A percentile compares a stretch with the other conserved stretches of the same genome.
These are phyloP conservation scores for Ustilago nuda DNA, from an alignment of 1,284 basidiomycete genomes.

Conservation along the genomic window DNA sequence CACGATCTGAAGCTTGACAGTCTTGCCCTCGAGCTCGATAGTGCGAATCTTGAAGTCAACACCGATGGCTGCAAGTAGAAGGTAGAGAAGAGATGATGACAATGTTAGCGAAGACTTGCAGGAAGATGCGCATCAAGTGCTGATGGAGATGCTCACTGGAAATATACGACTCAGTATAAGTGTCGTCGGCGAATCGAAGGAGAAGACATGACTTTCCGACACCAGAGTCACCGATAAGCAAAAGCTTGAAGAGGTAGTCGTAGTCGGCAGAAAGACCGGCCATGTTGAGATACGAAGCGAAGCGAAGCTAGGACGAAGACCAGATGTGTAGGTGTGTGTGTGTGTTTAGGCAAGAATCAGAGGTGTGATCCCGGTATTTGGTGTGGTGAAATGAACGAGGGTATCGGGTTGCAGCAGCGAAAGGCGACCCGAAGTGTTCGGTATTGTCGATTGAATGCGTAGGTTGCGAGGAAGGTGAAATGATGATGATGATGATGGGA, in stretches of 20 bases:
- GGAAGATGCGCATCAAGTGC: background rate
- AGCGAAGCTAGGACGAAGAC: background rate
- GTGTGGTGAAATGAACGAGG: background rate
- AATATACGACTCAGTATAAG: conserved; percentile 72
- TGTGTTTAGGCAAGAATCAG: background rate
- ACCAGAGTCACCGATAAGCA: conserved; percentile 82
- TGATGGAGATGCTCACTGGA: conserved; percentile 65
- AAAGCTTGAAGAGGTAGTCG: conserved; percentile 69
- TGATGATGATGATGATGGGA: conserved; percentile 11
- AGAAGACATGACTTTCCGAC: conserved; percentile 82
- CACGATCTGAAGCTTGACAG: conserved; percentile 98
- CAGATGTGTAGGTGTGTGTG: background rate
- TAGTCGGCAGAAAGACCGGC: conserved; percentile 66
- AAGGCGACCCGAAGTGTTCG: background rate
- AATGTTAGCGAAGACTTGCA: background rate
- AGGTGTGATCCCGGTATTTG: background rate
- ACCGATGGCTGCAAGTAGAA: conserved; percentile 55
- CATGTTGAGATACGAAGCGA: conserved; percentile 35
- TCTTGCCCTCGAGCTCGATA: conserved; percentile 99
- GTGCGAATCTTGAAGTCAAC: conserved; percentile 99
- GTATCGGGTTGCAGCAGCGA: background rate
- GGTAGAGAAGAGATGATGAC: background rate
- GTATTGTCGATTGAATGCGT: background rate
- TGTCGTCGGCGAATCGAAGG: conserved; percentile 72
- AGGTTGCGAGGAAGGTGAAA: background rate